Evolutionary conservation across 176 grass and related monocot species (phyloP).

Genomic region (Oryza glumipatula): DNA sequence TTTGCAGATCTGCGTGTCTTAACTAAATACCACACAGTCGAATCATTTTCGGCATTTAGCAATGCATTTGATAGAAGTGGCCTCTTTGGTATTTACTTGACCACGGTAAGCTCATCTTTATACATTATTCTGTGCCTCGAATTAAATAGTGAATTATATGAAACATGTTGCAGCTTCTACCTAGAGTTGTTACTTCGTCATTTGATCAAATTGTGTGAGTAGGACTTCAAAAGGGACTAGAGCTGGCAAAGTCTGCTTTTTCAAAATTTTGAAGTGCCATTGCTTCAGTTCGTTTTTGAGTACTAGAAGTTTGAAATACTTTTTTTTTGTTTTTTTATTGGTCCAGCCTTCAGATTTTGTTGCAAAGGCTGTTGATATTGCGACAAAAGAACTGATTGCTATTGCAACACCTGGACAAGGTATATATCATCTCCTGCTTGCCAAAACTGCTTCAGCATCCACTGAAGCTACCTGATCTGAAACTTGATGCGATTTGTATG

Average conservation of each 20-base stretch:
- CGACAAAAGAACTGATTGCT: constrained; percentile 65
- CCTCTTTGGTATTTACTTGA: constrained; percentile 78
- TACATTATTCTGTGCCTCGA: neutral
- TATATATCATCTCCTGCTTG: constrained; percentile 28
- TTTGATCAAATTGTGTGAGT: neutral
- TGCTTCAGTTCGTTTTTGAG: neutral
- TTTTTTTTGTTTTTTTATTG: constrained; percentile 31
- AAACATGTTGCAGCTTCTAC: constrained; percentile 9
- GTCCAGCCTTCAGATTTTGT: constrained; percentile 72
- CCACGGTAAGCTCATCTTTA: constrained; percentile 57
- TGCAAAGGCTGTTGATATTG: constrained; percentile 68
- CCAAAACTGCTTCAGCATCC: neutral
- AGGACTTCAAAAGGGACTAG: neutral
- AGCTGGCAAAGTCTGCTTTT: neutral
- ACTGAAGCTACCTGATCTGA: constrained; percentile 33
- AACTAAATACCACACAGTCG: constrained; percentile 53
- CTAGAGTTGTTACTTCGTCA: neutral
- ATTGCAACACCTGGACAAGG: constrained; percentile 87
- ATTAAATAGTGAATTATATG: constrained; percentile 24
- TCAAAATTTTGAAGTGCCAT: neutral
- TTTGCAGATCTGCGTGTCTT: constrained; percentile 81
- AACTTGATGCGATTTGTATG: constrained; percentile 16
- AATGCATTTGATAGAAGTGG: constrained; percentile 69
- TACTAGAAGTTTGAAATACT: constrained; percentile 33
- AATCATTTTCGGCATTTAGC: constrained; percentile 85